Percentiles rank a stretch among this genome's conserved stretches.
These are phyloP conservation scores for Endoconidiophora polonica DNA, from an alignment of 2,329 filamentous ascomycete species.

Conservation along the genomic window DNA sequence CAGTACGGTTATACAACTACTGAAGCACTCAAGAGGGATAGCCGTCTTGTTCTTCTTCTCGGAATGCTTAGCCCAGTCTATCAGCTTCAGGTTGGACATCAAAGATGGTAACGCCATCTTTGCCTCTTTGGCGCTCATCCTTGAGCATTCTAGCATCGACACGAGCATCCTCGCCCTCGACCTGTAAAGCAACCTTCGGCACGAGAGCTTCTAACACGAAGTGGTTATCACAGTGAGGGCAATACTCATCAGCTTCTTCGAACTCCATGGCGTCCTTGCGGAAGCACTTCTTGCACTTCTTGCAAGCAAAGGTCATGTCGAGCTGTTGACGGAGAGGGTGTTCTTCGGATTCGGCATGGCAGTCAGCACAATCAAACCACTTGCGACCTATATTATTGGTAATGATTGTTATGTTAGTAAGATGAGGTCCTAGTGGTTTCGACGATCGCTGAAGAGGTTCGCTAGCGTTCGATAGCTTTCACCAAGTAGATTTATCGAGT, in stretches of 20 bases:
- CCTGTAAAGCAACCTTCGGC: conserved; percentile 64
- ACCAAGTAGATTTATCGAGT: neutral
- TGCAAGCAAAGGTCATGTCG: conserved; percentile 94
- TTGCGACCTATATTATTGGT: conserved; percentile 47
- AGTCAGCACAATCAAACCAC: conserved; percentile 98
- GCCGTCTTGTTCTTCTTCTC: neutral
- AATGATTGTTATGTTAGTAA: neutral
- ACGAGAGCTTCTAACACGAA: conserved; percentile 81
- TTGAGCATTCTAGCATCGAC: conserved; percentile 82
- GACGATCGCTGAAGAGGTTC: neutral
- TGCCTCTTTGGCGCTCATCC: conserved; percentile 58
- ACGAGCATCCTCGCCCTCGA: conserved; percentile 82
- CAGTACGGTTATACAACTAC: neutral
- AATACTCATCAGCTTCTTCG: conserved; percentile 96
- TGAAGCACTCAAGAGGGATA: neutral
- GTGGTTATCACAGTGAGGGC: conserved; percentile 97
- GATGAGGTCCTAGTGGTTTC: neutral
- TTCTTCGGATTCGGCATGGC: conserved; percentile 65
- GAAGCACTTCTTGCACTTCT: conserved; percentile 98
- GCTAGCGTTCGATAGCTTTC: neutral
- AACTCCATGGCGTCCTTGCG: conserved; percentile 85
- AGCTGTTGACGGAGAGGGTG: conserved; percentile 60
- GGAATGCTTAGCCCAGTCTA: conserved; percentile 46
- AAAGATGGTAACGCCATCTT: conserved; percentile 50
- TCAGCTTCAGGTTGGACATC: conserved; percentile 60